Evolutionary conservation across 495 filamentous ascomycete genomes (phyloP).

Genomic region (Aspergillus affinis): DNA sequence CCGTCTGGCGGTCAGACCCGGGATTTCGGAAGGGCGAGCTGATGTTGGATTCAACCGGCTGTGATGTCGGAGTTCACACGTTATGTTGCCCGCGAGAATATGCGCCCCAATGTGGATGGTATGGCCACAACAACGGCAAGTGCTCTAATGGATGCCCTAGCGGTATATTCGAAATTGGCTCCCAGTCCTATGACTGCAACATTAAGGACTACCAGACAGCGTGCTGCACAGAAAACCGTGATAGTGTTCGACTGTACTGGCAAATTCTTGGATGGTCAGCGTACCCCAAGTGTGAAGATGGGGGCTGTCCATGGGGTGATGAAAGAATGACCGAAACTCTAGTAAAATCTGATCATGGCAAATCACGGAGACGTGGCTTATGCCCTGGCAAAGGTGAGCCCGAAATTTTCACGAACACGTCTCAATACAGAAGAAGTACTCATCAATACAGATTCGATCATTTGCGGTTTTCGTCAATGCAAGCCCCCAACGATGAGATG

Average conservation of each 20-base stretch:
- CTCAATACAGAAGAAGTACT: background rate
- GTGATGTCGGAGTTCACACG: background rate
- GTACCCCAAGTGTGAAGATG: background rate
- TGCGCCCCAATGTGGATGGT: background rate
- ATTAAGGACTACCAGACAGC: background rate
- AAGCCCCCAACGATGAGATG: background rate
- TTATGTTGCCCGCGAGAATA: background rate
- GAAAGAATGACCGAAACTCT: background rate
- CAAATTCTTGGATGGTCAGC: background rate
- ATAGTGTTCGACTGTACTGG: background rate
- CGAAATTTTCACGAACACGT: background rate
- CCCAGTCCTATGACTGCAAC: background rate
- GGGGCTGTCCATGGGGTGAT: background rate
- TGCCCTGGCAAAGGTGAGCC: background rate
- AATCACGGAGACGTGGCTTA: background rate
- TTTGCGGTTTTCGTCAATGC: background rate
- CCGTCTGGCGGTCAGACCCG: background rate
- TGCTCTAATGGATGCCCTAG: background rate
- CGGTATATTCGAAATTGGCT: constrained; percentile 2
- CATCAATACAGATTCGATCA: background rate
- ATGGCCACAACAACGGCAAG: constrained; percentile 1
- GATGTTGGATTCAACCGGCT: background rate
- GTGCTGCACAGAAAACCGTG: background rate
- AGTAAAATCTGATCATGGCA: background rate
- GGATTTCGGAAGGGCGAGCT: background rate